These are phyloP conservation scores for Epicoccum sorghinum DNA, from an alignment of 2,329 filamentous ascomycete species.

Conservation along the genomic window DNA sequence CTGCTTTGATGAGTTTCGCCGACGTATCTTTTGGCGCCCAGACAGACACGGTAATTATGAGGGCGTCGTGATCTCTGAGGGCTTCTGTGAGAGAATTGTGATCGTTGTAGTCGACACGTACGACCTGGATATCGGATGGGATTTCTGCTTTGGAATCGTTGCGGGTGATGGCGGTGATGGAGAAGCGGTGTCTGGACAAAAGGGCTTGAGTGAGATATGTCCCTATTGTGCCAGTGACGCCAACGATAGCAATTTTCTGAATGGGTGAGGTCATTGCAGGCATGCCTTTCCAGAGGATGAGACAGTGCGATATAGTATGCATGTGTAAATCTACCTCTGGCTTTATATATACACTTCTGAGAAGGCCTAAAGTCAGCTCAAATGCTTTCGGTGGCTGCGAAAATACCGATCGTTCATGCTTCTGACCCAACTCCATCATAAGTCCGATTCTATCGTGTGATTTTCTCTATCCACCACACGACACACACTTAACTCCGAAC, in stretches of 20 bases:
- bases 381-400: too few species aligned
- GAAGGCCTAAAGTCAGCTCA: too few species aligned
- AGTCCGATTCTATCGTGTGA: too few species aligned
- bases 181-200: constrained; percentile 53
- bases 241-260: constrained; percentile 49
- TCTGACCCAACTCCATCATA: too few species aligned
- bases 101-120: constrained; percentile 57
- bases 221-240: constrained; percentile 37
- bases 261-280: constrained; percentile 19
- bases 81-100: constrained; percentile 48
- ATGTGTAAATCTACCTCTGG: background rate
- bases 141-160: constrained; percentile 51
- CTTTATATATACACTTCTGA: background rate
- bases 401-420: too few species aligned
- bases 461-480: too few species aligned
- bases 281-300: background rate
- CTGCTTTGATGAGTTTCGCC: constrained; percentile 42
- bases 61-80: constrained; percentile 45
- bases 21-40: constrained; percentile 37
- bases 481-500: too few species aligned
- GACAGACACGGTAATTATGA: constrained; percentile 48
- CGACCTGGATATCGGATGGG: constrained; percentile 49
- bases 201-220: constrained; percentile 44
- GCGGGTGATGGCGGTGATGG: constrained; percentile 59
- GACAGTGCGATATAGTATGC: background rate